These are phyloP conservation scores for Hyphopichia khmerensis DNA, from an alignment of 1,139 yeast genomes.

Conservation along the genomic window DNA sequence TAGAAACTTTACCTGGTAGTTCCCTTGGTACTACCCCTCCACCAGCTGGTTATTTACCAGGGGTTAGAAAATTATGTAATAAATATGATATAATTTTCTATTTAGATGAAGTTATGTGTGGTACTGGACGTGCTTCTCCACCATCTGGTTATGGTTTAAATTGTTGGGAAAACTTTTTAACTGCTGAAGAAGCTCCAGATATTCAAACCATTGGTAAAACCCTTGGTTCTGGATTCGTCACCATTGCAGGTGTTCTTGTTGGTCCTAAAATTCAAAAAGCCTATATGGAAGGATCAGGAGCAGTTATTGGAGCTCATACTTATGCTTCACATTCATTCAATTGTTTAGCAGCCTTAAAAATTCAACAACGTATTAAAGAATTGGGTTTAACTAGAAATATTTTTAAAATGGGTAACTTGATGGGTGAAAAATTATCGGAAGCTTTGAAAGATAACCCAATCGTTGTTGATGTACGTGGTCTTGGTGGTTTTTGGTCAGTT, in stretches of 20 bases:
- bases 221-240: slow-evolving; percentile 61
- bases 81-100: slow-evolving; percentile 58
- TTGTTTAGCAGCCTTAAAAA: slow-evolving; percentile 58
- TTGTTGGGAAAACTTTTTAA: slow-evolving; percentile 50
- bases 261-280: slow-evolving; percentile 49
- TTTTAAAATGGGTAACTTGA: slow-evolving; percentile 45
- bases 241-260: slow-evolving; percentile 59
- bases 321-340: slow-evolving; percentile 63
- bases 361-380: slow-evolving; percentile 50
- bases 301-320: slow-evolving; percentile 55
- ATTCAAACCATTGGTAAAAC: slow-evolving; percentile 64
- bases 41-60: slow-evolving; percentile 56
- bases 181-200: slow-evolving; percentile 53
- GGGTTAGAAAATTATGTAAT: slow-evolving; percentile 51
- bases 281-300: slow-evolving; percentile 43
- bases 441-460: slow-evolving; percentile 31
- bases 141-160: slow-evolving; percentile 30
- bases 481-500: slow-evolving; percentile 60
- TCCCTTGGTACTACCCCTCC: slow-evolving; percentile 59
- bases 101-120: slow-evolving; percentile 69
- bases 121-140: slow-evolving; percentile 49
- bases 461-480: slow-evolving; percentile 60
- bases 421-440: slow-evolving; percentile 42
- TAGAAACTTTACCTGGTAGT: slow-evolving; percentile 60
- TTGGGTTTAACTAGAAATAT: slow-evolving; percentile 48